phyloP scores from a whole-genome alignment of 176 grass and related monocot species.

The Carex myosuroides region DNA sequence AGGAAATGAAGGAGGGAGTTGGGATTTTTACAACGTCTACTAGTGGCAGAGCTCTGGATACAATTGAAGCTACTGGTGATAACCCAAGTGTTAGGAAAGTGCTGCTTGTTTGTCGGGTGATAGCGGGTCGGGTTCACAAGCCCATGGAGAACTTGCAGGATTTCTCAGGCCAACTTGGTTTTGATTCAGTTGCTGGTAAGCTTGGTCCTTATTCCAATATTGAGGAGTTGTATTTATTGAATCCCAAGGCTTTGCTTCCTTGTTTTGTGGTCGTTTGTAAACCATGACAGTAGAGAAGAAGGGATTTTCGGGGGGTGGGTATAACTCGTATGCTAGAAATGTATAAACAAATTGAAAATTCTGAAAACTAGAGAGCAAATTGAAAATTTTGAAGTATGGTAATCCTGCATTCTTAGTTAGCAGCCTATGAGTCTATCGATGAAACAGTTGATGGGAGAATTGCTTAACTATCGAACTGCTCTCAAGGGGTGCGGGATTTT shows the following conservation, averaged over 20 bases:
- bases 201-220: conserved; percentile 40
- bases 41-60: conserved; percentile 52
- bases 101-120: conserved; percentile 60
- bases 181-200: conserved; percentile 69
- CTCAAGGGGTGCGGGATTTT: background rate
- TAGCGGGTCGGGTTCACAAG: conserved; percentile 71
- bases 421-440: background rate
- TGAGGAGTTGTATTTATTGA: conserved; percentile 61
- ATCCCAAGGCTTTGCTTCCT: conserved; percentile 58
- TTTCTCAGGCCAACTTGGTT: conserved; percentile 34
- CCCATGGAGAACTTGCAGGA: conserved; percentile 48
- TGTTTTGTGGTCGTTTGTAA: conserved; percentile 71
- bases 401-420: background rate
- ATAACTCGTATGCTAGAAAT: background rate
- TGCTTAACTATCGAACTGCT: background rate
- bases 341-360: background rate
- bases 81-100: conserved; percentile 21
- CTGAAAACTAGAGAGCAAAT: background rate
- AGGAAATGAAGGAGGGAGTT: conserved; percentile 31
- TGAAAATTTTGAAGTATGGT: background rate
- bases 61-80: conserved; percentile 3
- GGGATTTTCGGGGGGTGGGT: background rate
- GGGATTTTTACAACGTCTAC: conserved; percentile 68
- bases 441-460: background rate
- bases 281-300: conserved; percentile 26